Conservation (phyloP, 163 green algal genomes). For the Chlorella variabilis region DNA sequence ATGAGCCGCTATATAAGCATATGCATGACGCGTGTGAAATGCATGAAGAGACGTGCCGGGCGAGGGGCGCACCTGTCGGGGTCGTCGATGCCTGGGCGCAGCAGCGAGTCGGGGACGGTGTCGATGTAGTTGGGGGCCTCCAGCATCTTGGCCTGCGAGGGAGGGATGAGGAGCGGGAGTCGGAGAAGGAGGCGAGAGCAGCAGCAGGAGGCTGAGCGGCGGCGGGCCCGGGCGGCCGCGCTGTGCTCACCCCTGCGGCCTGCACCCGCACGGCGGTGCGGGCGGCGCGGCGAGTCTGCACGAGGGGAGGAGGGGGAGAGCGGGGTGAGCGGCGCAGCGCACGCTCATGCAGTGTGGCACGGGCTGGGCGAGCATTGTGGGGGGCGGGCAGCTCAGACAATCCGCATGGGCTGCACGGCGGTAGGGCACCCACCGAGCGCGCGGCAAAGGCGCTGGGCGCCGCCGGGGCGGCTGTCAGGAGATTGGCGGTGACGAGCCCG, state of each 20-base stretch:
- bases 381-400: no score
- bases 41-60: no score
- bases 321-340: background rate
- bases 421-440: background rate
- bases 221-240: background rate
- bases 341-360: no score
- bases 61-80: conserved; percentile 42
- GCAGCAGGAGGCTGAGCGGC: background rate
- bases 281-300: conserved; percentile 8
- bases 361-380: no score
- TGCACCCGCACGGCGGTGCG: conserved; percentile 16
- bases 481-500: background rate
- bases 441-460: background rate
- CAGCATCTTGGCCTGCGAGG: conserved; percentile 12
- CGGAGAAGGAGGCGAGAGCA: background rate
- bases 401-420: background rate
- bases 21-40: no score
- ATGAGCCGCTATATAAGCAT: background rate
- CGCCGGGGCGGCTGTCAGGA: background rate
- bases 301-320: background rate
- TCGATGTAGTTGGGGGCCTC: conserved; percentile 40
- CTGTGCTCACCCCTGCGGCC: conserved; percentile 3
- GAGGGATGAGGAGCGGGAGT: background rate
- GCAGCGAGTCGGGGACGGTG: conserved; percentile 48
- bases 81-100: conserved; percentile 59